These are phyloP conservation scores for Monilinia aucupariae DNA, from an alignment of 2,329 filamentous ascomycete genomes.

Conservation along the genomic window DNA sequence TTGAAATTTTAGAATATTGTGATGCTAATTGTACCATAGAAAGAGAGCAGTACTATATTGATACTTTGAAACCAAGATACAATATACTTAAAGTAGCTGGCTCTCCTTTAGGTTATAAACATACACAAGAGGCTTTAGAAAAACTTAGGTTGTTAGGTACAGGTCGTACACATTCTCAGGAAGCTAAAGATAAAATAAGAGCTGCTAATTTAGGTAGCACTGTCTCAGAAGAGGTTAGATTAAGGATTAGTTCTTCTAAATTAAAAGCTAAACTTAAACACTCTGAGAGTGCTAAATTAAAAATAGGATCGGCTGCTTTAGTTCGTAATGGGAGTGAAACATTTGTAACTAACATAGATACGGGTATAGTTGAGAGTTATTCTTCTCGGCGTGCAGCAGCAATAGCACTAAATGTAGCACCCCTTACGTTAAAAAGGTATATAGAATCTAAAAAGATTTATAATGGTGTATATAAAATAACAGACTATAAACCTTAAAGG, in stretches of 20 bases:
- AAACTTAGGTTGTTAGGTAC: not conserved
- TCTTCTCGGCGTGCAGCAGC: too few species aligned
- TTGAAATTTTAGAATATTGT: slow-evolving; percentile 15
- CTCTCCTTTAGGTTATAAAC: slow-evolving; percentile 10
- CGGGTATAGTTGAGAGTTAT: too few species aligned
- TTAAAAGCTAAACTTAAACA: not conserved
- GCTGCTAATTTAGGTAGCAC: not conserved
- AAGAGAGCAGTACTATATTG: slow-evolving; percentile 11
- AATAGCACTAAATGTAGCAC: too few species aligned
- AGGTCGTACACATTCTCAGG: not conserved
- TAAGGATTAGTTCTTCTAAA: not conserved
- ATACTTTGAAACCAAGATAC: slow-evolving; percentile 11
- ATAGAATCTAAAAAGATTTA: too few species aligned
- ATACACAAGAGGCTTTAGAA: not conserved
- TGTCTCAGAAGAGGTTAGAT: not conserved
- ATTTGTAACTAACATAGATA: too few species aligned
- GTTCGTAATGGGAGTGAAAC: too few species aligned
- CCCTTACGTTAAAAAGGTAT: too few species aligned
- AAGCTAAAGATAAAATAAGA: not conserved
- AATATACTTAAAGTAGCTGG: slow-evolving; percentile 8
- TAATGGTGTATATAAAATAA: not conserved
- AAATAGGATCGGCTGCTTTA: too few species aligned
- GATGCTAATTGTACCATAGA: not conserved
- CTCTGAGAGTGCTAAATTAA: too few species aligned
- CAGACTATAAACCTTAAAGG: too few species aligned